Evolutionary conservation across 169 alveolate species (phyloP).

Genomic region (Plasmodium reichenowi): DNA sequence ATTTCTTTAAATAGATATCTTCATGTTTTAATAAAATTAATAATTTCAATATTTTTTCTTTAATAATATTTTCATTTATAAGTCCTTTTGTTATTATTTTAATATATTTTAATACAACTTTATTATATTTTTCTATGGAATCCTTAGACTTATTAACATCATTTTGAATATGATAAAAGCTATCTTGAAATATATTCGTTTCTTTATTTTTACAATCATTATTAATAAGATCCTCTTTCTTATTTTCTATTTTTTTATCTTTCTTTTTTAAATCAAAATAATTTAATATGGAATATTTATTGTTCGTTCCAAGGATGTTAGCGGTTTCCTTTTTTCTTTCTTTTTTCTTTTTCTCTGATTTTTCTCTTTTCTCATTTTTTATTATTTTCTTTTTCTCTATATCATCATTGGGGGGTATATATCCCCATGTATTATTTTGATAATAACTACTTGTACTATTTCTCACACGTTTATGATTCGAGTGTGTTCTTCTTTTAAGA

Average conservation of each 20-base stretch:
- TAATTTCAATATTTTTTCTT: constrained; percentile 66
- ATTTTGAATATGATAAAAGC: constrained; percentile 33
- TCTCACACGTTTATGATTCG: too few relatives aligned
- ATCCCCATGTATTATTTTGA: too few relatives aligned
- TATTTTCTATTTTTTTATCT: constrained; percentile 24
- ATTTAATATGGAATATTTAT: constrained; percentile 56
- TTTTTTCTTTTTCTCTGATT: constrained; percentile 4
- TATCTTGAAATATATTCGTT: constrained; percentile 9
- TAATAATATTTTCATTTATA: constrained; percentile 17
- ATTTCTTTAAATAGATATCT: constrained; percentile 65
- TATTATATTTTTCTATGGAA: constrained; percentile 9
- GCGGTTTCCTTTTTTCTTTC: constrained; percentile 6
- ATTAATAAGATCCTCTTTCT: constrained; percentile 10
- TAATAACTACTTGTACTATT: background rate
- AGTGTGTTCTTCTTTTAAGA: background rate
- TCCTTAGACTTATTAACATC: constrained; percentile 4
- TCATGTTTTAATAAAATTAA: constrained; percentile 33
- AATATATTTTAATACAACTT: constrained; percentile 32
- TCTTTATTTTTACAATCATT: background rate
- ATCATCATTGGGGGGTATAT: background rate
- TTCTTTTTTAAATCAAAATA: constrained; percentile 38
- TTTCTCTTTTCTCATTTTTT: background rate
- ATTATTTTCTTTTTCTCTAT: background rate
- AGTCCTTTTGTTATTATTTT: constrained; percentile 16
- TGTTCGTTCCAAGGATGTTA: constrained; percentile 10